Base-by-base conservation (phyloP, 1,139 yeast genomes). In the Yamadazyma jaroonii region DNA sequence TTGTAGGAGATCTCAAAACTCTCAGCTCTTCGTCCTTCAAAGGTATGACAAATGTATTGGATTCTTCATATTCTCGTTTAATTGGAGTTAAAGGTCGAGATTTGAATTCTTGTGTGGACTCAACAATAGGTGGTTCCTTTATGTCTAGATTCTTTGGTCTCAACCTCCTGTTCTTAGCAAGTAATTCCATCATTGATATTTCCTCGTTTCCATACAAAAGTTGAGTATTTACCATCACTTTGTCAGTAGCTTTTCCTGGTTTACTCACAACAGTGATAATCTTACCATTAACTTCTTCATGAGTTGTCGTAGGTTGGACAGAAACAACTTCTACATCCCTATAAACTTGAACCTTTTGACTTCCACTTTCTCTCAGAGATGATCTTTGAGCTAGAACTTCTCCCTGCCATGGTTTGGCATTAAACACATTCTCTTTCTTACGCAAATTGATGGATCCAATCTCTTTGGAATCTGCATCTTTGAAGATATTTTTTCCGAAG, bases 381-480 rank as follows among this genome's bases (percentile, higher is more conserved):
- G 37, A 34, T 29, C 53, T 59, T 49, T 77, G 83, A 17, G 59
- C 61, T 24, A 82, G 45, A 0, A 64, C 67, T 50, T 84, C 84
- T 0, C 92, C 94, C 1, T 64, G 64, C 88, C 94, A 83, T 0
- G 84, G 76, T n/a, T 62, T 66, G 0, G 90, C 71, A 3, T 65
- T 64, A 26, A 78, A 39, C 1, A 60, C 61, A 50, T 88, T 88
- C 54, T 88, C 96, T 54, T 86, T 85, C 36, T 68, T 68, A 39
- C 86, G 60, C 6, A 66, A 59, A 9, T 67, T 67, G 3, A 79
- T 56, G 0, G 79, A 50, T 5, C 81, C 88, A 11, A 84, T 53
- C 6, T 67, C 62, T 31, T 44, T 39, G 31, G 42, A 31, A 13
- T 47, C 44, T 46, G 58, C 39, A 62, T 62, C 52, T 32, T 37